A percentile compares a stretch with the other conserved stretches of the same genome.
These are phyloP conservation scores for Collybia nuda DNA, from an alignment of 768 basidiomycete genomes.

Conservation along the genomic window DNA sequence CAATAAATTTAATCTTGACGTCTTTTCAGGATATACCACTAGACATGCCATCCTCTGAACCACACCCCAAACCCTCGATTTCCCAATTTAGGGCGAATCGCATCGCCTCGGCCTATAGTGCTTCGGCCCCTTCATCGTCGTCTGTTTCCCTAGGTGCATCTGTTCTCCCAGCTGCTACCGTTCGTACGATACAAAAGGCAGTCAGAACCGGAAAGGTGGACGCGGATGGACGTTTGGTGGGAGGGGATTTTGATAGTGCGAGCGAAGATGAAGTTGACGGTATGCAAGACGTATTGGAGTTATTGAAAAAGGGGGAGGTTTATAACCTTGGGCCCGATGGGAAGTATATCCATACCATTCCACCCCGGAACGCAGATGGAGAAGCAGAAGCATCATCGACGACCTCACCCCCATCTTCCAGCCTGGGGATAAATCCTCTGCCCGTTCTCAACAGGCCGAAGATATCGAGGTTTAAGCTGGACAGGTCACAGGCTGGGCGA, in stretches of 20 bases:
- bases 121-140: conserved; percentile 29
- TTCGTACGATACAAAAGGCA: conserved; percentile 48
- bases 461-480: conserved; percentile 51
- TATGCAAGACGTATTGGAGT: conserved; percentile 49
- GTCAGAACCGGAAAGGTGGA: conserved; percentile 60
- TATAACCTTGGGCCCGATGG: conserved; percentile 54
- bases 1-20: conserved; percentile 3
- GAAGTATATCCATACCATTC: conserved; percentile 24
- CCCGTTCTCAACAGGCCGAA: conserved; percentile 36
- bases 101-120: conserved; percentile 47
- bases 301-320: conserved; percentile 49
- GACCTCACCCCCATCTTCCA: conserved; percentile 6
- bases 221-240: conserved; percentile 44
- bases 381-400: background rate
- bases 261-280: conserved; percentile 54
- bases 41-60: conserved; percentile 37
- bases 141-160: conserved; percentile 42
- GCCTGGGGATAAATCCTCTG: conserved; percentile 11
- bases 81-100: conserved; percentile 69
- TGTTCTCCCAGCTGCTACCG: conserved; percentile 42
- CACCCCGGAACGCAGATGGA: conserved; percentile 3
- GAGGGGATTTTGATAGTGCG: conserved; percentile 52
- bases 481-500: conserved; percentile 31
- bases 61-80: conserved; percentile 44
- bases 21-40: conserved; percentile 37